Base-by-base conservation (phyloP, 73 alveolate species). In the Effrenium voratum region DNA sequence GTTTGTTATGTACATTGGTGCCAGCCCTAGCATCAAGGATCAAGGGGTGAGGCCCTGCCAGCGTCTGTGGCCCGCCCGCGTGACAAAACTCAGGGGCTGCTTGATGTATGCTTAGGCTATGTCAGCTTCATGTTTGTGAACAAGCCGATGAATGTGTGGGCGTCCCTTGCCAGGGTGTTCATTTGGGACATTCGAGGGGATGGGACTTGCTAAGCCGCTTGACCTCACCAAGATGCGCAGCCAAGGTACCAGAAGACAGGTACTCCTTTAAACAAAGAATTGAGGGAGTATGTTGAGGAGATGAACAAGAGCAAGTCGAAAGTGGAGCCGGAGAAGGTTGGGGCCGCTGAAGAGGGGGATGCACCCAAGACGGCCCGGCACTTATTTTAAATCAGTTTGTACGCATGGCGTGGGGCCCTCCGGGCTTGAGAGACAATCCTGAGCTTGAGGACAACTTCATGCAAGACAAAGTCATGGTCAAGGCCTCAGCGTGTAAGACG, bases 121-220 rank as follows among this genome's bases (percentile, higher is more conserved):
- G 95, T 87, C 45, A 59, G 85, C 84, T 87, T 87, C 95, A 87
- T 87, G 95, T 87, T 87, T 70, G 81, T 87, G 70, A 87, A 87
- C 76, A 87, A 68, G 95, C 95, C 95, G 34, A 30, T 87, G 95
- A 87, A 87, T 70, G 81, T 87, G 38, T 87, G 95, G 95, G 95
- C 95, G 95, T 63, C 15, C 43, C 83, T 55, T 1, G 85, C 82
- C 47, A 70, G 34, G 81, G 24, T 26, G 1, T 57, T 57, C 72
- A 30, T 57, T 2, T 57, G 16, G 72, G 72, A 57, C 72, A 57
- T 57, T 22, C 26, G 40, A 24, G 77, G 40, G 30, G 12, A 55
- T 12, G 12, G 22, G 28, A 22, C 72, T 57, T 22, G 72, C 28
- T 22, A 22, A 57, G 72, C 28, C 28, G 72, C 72, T 22, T 22